phyloP scores from a whole-genome alignment of 805 yeast genomes.

The Cyberlindnera nakhonratchasimensis region DNA sequence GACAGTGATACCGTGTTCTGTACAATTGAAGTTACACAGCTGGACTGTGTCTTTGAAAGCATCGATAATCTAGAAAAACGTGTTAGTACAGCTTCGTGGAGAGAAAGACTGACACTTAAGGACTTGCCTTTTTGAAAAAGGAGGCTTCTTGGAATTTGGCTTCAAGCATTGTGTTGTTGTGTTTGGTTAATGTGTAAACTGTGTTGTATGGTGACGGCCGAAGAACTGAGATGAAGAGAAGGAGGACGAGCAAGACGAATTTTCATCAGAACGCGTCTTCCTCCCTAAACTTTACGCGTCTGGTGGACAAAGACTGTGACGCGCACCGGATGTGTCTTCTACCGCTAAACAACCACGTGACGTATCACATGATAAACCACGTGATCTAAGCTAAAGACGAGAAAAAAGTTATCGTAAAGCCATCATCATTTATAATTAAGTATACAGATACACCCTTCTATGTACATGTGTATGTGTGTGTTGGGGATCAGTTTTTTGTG shows the following conservation, averaged over 20 bases:
- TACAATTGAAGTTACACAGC: constrained; percentile 93
- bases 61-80: constrained; percentile 57
- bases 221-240: background rate
- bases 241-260: background rate
- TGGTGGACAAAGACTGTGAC: background rate
- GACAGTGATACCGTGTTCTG: constrained; percentile 90
- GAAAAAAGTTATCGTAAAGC: background rate
- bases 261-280: background rate
- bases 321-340: background rate
- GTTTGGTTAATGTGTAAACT: too few species aligned
- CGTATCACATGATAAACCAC: background rate
- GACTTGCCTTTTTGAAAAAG: constrained; percentile 63
- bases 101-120: background rate
- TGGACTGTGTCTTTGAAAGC: constrained; percentile 93
- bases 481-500: constrained; percentile 7
- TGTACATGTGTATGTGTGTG: background rate
- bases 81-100: constrained; percentile 11
- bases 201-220: background rate
- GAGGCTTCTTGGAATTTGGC: constrained; percentile 94
- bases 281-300: constrained; percentile 3
- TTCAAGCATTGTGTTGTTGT: constrained; percentile 70
- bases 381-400: background rate
- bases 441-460: too few species aligned
- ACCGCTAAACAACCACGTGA: background rate
- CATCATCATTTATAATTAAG: background rate